These are phyloP conservation scores for Leccinellum albellum DNA, from an alignment of 768 basidiomycete genomes.

Conservation along the genomic window DNA sequence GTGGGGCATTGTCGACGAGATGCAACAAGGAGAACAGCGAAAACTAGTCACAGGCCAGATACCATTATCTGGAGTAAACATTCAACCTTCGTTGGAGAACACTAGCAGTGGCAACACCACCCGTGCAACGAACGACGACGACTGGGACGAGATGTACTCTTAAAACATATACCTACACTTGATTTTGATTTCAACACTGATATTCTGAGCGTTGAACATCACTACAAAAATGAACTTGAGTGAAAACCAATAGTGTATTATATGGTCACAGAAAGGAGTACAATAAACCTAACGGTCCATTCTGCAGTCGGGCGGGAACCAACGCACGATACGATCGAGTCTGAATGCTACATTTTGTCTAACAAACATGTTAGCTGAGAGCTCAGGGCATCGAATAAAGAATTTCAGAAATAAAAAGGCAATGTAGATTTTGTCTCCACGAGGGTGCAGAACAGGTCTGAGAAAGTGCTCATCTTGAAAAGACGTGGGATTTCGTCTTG, in stretches of 20 bases:
- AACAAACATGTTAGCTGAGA: slow-evolving; percentile 4
- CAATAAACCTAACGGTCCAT: neutral
- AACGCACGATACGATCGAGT: neutral
- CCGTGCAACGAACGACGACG: slow-evolving; percentile 43
- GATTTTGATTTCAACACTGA: neutral
- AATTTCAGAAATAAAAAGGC: slow-evolving; percentile 20
- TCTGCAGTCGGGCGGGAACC: neutral
- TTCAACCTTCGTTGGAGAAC: slow-evolving; percentile 13
- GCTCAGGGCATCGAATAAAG: neutral
- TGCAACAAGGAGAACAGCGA: slow-evolving; percentile 35
- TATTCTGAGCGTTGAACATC: neutral
- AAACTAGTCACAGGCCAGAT: slow-evolving; percentile 9
- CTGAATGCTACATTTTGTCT: neutral
- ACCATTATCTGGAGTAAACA: slow-evolving; percentile 24
- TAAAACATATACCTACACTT: slow-evolving; percentile 12
- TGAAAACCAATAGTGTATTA: neutral
- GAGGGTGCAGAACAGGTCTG: slow-evolving; percentile 31
- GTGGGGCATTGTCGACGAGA: slow-evolving; percentile 65
- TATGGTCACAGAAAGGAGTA: neutral
- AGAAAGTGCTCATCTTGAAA: slow-evolving; percentile 21
- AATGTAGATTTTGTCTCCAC: slow-evolving; percentile 26
- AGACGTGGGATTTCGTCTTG: neutral
- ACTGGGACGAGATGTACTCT: slow-evolving; percentile 66
- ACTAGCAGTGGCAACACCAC: slow-evolving; percentile 6
- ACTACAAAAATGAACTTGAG: neutral